A percentile compares a stretch with the other conserved stretches of the same genome.
Conservation (phyloP, 192 early-diverging fungal genomes). For the Gryganskiella cystojenkinii region DNA sequence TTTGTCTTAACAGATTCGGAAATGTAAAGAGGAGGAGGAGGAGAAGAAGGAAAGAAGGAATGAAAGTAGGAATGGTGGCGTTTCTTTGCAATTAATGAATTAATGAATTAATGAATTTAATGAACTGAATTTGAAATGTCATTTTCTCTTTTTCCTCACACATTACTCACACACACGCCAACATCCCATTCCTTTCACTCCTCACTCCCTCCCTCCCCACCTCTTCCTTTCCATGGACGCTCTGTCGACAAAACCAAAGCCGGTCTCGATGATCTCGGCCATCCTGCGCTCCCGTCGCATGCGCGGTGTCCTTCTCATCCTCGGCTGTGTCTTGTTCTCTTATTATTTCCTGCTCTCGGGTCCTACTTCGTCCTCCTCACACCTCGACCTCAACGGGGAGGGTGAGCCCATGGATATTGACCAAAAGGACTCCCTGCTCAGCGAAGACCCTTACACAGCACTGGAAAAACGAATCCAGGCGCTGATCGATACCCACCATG, state of each 20-base stretch:
- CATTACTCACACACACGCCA: no score
- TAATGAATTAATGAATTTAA: no score
- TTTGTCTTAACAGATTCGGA: background rate
- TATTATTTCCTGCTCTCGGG: conserved; percentile 34
- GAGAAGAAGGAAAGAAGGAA: background rate
- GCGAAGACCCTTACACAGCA: background rate
- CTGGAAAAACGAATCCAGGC: conserved; percentile 30
- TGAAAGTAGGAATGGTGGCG: background rate
- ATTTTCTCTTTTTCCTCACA: no score
- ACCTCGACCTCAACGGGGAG: conserved; percentile 19
- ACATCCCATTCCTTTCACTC: background rate
- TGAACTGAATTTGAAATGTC: no score
- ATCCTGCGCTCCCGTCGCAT: conserved; percentile 32
- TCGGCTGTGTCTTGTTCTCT: conserved; percentile 7
- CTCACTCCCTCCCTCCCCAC: background rate
- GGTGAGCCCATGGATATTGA: conserved; percentile 30
- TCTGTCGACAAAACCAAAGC: conserved; percentile 33
- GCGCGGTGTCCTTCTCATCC: conserved; percentile 10
- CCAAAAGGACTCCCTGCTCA: background rate
- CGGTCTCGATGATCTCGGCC: conserved; percentile 11
- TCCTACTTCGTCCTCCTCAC: background rate
- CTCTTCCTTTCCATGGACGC: conserved; percentile 24
- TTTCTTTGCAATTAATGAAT: no score
- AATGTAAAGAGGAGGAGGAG: background rate
- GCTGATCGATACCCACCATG: conserved; percentile 29